Conservation (phyloP, 2,329 filamentous ascomycete genomes). For the Purpureocillium takamizusanense region DNA sequence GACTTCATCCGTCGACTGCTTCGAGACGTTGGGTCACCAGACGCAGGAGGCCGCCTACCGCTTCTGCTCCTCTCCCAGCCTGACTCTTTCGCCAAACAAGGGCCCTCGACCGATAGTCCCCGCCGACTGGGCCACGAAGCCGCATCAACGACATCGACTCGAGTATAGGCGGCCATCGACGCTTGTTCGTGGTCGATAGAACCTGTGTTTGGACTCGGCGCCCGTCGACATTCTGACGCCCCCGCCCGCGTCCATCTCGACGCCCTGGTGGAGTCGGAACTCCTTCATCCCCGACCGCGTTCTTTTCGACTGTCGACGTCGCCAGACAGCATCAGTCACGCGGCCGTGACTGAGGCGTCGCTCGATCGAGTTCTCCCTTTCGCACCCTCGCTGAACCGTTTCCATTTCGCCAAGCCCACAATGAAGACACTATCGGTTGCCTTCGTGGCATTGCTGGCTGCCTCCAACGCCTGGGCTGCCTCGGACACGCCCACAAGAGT, state of each 20-base stretch:
- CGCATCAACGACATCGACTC: not conserved
- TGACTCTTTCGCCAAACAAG: too few relatives aligned
- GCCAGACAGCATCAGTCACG: not conserved
- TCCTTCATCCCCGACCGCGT: not conserved
- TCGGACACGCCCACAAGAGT: constrained; percentile 7
- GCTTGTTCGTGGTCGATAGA: too few relatives aligned
- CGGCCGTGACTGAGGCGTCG: not conserved
- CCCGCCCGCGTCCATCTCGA: too few relatives aligned
- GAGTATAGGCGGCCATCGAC: too few relatives aligned
- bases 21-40: not conserved
- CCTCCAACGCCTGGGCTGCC: constrained; percentile 14
- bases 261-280: not conserved
- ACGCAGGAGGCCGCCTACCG: not conserved
- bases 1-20: not conserved
- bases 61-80: not conserved
- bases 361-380: constrained; percentile 3
- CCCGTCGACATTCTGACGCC: too few relatives aligned
- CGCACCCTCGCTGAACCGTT: constrained; percentile 8
- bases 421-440: constrained; percentile 23
- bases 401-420: constrained; percentile 4
- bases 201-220: too few relatives aligned
- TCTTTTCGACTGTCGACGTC: not conserved
- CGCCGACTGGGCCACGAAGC: too few relatives aligned
- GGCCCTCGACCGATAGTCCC: too few relatives aligned
- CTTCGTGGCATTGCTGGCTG: constrained; percentile 18